Evolutionary conservation across 352 stramenopile species (phyloP).

Genomic region (Lagenidium sp.): DNA sequence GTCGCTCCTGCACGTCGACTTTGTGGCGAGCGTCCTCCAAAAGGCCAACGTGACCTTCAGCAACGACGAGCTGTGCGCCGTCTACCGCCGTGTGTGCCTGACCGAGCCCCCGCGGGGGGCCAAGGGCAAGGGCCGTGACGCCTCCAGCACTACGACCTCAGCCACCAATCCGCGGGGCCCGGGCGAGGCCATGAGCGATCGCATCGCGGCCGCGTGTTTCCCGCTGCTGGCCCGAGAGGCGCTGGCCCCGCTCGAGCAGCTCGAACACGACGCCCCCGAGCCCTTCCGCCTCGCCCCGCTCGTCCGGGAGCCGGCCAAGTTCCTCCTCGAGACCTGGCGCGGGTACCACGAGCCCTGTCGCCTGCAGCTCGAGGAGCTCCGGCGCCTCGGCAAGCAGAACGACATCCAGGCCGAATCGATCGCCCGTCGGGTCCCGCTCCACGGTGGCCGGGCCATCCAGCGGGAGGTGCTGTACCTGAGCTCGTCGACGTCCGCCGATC

Average conservation of each 20-base stretch:
- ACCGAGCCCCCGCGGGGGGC: constrained; percentile 24
- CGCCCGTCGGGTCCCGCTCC: constrained; percentile 8
- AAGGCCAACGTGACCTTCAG: constrained; percentile 32
- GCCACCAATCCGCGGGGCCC: too few relatives aligned
- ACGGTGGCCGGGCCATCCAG: constrained; percentile 8
- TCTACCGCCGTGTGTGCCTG: constrained; percentile 51
- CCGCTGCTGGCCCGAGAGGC: constrained; percentile 38
- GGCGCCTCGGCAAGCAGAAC: constrained; percentile 47
- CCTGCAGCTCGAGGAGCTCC: constrained; percentile 43
- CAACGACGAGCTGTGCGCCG: constrained; percentile 47
- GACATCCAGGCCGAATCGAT: constrained; percentile 47
- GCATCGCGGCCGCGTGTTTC: constrained; percentile 53
- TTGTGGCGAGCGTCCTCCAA: constrained; percentile 35
- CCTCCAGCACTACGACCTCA: neutral
- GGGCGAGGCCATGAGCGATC: constrained; percentile 42
- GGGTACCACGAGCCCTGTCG: constrained; percentile 40
- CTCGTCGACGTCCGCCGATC: constrained; percentile 26
- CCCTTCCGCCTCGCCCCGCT: constrained; percentile 29
- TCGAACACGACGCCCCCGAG: constrained; percentile 24
- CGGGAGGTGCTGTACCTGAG: constrained; percentile 42
- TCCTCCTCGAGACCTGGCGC: constrained; percentile 46
- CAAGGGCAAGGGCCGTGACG: neutral
- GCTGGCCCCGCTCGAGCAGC: constrained; percentile 21
- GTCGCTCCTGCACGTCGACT: constrained; percentile 38
- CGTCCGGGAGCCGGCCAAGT: constrained; percentile 35